Conservation (phyloP, 2,329 filamentous ascomycete genomes). For the Epichloe sp. region DNA sequence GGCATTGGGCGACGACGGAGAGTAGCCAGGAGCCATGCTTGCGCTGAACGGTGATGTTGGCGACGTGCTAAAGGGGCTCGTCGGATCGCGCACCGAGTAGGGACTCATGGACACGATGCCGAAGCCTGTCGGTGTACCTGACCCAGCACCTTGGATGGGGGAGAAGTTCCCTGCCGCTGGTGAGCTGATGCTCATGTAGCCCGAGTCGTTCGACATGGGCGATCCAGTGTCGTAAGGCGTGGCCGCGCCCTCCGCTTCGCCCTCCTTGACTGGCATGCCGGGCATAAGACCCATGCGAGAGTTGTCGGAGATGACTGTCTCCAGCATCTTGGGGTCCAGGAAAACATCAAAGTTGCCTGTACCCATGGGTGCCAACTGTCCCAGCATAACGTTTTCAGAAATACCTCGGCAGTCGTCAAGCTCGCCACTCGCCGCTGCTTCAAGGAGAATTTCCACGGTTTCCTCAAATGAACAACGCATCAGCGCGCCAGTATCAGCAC, state of each 20-base stretch:
- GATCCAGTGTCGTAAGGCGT: constrained; percentile 90
- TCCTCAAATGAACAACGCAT: constrained; percentile 99
- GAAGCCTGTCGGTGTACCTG: constrained; percentile 56
- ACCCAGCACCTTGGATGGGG: constrained; percentile 62
- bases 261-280: constrained; percentile 63
- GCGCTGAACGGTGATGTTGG: constrained; percentile 49
- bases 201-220: constrained; percentile 55
- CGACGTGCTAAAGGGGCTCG: constrained; percentile 65
- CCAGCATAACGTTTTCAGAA: constrained; percentile 97
- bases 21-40: constrained; percentile 48
- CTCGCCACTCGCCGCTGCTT: constrained; percentile 88
- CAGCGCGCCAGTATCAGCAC: constrained; percentile 90
- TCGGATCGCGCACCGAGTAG: constrained; percentile 46
- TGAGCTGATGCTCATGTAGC: constrained; percentile 50
- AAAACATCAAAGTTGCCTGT: constrained; percentile 93
- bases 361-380: constrained; percentile 91
- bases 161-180: constrained; percentile 57
- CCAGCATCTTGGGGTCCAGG: constrained; percentile 88
- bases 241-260: constrained; percentile 66
- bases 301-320: constrained; percentile 89
- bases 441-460: constrained; percentile 93
- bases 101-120: constrained; percentile 46
- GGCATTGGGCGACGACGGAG: constrained; percentile 61
- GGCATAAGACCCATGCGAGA: constrained; percentile 72
- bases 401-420: constrained; percentile 96